Conservation (phyloP, 306 rosid species). For the Vigna mungo region DNA sequence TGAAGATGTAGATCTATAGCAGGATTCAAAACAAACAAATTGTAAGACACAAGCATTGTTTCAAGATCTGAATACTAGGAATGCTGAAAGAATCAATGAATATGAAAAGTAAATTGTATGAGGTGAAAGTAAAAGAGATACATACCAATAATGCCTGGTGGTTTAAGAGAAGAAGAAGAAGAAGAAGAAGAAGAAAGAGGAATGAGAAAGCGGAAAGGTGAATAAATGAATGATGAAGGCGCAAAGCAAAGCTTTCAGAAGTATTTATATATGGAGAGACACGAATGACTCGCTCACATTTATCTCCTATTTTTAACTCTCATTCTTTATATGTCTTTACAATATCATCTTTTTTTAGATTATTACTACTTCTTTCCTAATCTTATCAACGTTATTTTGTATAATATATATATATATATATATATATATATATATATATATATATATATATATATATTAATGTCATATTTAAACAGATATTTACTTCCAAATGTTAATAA, state of each 20-base stretch:
- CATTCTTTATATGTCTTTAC: neutral
- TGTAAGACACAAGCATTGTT: constrained; percentile 28
- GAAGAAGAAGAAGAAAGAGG: neutral
- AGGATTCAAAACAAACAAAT: neutral
- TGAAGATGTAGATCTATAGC: constrained; percentile 29
- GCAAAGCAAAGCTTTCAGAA: neutral
- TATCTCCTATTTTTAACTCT: neutral
- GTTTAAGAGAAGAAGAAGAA: neutral
- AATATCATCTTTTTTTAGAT: neutral
- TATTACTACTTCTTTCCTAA: neutral
- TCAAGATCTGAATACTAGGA: constrained; percentile 25
- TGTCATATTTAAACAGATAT: no score
- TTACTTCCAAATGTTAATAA: no score
- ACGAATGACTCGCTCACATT: constrained; percentile 47
- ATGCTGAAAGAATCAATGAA: neutral
- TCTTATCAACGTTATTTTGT: neutral
- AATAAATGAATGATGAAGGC: constrained; percentile 22
- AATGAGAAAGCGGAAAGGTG: constrained; percentile 11
- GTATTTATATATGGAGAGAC: constrained; percentile 11
- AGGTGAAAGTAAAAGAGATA: neutral
- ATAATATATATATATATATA: no score
- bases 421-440: no score
- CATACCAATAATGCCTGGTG: constrained; percentile 33
- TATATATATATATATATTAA: no score
- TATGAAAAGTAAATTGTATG: constrained; percentile 13